Evolutionary conservation across 2,329 filamentous ascomycete genomes (phyloP), one percentile per base, ranked within the genome.

Genomic region (Curvularia eragrostidis): DNA sequence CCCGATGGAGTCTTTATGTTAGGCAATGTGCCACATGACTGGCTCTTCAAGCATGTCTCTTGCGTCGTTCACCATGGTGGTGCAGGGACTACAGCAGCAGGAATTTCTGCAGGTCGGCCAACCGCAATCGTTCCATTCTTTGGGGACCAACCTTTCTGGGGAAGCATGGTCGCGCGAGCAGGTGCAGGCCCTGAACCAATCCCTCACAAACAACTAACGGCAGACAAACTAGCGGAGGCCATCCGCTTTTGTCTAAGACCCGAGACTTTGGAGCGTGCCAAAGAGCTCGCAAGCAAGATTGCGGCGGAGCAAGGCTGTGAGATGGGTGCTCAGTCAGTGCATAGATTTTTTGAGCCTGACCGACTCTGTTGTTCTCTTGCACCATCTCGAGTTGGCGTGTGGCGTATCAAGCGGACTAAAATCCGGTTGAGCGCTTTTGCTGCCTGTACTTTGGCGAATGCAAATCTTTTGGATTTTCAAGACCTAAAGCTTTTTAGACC

Each of bases 11-110:
- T 84, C 79, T 69, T 72, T 84, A 19, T 69, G 28, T 4, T 54
- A 19, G 91, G 89, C 18, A 93, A 93, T 69, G 87, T 88, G 43
- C 91, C 91, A 0, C 91, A 96, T 63, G 91, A 95, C 75, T 96
- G 91, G 91, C 80, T 96, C 0, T 96, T 96, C 74, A 82, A 90
- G 61, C 87, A 84, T 39, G 91, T 95, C 1, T 88, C 89, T 0
- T 88, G 86, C 41, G 91, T 96, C 1, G 88, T 93, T 26, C n/a
- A n/a, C n/a, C n/a, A n/a, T n/a, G n/a, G n/a, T n/a, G n/a, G n/a
- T n/a, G n/a, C n/a, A n/a, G n/a, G 5, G 91, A 96, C 69, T 91
- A 96, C 61, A 91, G 91, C 15, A 91, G 91, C 91, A 3, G 91
- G 91, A 12, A 96, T 91, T 3, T 93, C 91, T 0, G 91, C 91